phyloP scores from a whole-genome alignment of 2,329 filamentous ascomycete genomes.

The Trichoderma sp. region DNA sequence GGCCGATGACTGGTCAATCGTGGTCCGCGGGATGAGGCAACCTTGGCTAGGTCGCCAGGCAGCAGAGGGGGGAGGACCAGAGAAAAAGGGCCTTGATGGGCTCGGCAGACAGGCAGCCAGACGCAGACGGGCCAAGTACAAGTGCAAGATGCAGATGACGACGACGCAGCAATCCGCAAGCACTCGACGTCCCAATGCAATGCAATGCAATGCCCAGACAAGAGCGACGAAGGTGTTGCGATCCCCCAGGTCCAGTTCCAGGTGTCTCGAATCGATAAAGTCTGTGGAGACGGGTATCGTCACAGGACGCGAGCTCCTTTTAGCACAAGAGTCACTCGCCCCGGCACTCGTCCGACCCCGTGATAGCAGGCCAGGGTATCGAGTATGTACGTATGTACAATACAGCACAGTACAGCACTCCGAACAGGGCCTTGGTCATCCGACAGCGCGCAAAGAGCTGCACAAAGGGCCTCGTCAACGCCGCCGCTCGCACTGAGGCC shows the following conservation, averaged over 20 bases:
- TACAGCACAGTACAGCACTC: neutral
- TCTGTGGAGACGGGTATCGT: slow-evolving; percentile 21
- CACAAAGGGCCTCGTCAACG: neutral
- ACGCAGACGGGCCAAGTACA: neutral
- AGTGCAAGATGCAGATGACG: neutral
- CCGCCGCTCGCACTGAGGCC: neutral
- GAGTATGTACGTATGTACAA: neutral
- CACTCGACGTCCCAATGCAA: neutral
- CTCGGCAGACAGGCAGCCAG: slow-evolving; percentile 13
- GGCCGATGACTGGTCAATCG: slow-evolving; percentile 17
- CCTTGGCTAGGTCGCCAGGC: slow-evolving; percentile 16
- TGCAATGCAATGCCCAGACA: neutral
- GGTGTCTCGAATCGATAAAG: slow-evolving; percentile 14
- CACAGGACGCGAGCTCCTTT: slow-evolving; percentile 22
- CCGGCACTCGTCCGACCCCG: slow-evolving; percentile 21
- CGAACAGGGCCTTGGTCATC: slow-evolving; percentile 14
- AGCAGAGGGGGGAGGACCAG: slow-evolving; percentile 11
- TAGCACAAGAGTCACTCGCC: slow-evolving; percentile 21
- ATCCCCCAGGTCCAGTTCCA: slow-evolving; percentile 2
- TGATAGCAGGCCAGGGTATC: slow-evolving; percentile 19
- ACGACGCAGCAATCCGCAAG: slow-evolving; percentile 5
- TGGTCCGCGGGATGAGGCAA: slow-evolving; percentile 13
- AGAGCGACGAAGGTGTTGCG: neutral
- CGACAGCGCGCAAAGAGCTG: slow-evolving; percentile 1
- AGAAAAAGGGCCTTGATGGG: slow-evolving; percentile 12